Evolutionary conservation across 2,329 filamentous ascomycete species (phyloP).

Genomic region (Exserohilum rostratum): DNA sequence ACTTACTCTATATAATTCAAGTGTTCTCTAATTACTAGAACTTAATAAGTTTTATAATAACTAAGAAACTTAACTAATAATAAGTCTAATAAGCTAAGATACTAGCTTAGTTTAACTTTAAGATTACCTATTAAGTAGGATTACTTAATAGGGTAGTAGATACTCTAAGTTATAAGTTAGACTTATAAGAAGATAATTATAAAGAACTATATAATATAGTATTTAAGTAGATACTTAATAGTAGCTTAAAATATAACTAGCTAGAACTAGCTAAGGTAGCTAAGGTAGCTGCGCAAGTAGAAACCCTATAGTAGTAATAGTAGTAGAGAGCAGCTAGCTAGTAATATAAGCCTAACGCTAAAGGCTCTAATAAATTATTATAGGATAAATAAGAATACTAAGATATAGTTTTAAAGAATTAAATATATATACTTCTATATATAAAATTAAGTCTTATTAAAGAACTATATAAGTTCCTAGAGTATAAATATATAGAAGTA

Average conservation of each 20-base stretch:
- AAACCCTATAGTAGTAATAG: not conserved
- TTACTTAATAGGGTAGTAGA: not conserved
- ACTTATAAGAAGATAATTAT: not conserved
- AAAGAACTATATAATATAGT: not conserved
- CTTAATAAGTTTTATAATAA: constrained; percentile 8
- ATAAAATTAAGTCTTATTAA: not conserved
- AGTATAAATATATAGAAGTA: not conserved
- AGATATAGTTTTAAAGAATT: not conserved
- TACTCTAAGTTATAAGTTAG: not conserved
- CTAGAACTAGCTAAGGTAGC: not conserved
- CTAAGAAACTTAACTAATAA: not conserved
- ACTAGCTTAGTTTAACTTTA: constrained; percentile 5
- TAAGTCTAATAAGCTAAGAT: constrained; percentile 1
- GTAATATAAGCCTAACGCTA: not conserved
- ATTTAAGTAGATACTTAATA: not conserved
- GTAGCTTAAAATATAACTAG: not conserved
- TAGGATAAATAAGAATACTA: not conserved
- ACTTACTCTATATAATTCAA: not conserved
- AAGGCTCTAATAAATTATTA: not conserved
- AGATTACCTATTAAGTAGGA: not conserved
- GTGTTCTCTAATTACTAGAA: constrained; percentile 20
- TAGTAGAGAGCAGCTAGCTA: not conserved
- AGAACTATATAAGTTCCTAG: not conserved
- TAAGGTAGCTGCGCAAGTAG: not conserved
- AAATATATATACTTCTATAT: not conserved